These are phyloP conservation scores for Achlya hypogyna DNA, from an alignment of 352 stramenopile genomes.

Conservation along the genomic window DNA sequence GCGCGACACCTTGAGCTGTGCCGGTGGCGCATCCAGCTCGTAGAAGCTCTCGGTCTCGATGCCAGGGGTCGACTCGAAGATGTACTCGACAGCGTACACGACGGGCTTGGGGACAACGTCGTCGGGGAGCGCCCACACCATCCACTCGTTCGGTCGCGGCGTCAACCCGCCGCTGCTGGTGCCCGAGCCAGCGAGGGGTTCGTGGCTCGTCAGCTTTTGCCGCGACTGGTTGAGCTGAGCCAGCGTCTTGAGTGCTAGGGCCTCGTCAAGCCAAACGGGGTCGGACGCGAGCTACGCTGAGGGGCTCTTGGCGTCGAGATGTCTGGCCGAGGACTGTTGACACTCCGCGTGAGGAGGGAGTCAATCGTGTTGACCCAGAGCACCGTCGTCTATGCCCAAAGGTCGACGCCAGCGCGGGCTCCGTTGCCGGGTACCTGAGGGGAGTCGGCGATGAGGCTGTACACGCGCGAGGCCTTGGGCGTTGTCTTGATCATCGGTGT, in stretches of 20 bases:
- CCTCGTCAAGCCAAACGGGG: neutral
- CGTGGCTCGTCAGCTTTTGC: neutral
- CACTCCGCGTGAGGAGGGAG: conserved; percentile 56
- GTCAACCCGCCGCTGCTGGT: neutral
- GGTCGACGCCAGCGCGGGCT: neutral
- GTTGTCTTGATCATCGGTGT: conserved; percentile 33
- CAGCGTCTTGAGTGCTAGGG: neutral
- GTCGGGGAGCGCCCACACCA: conserved; percentile 30
- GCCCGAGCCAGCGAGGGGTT: neutral
- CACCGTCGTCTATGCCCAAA: conserved; percentile 28
- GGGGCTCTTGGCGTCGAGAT: neutral
- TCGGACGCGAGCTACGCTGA: neutral
- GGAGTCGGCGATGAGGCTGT: conserved; percentile 70
- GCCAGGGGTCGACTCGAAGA: conserved; percentile 66
- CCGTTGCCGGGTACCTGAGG: conserved; percentile 30
- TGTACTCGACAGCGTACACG: conserved; percentile 65
- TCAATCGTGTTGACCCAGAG: conserved; percentile 68
- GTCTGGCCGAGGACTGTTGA: conserved; percentile 63
- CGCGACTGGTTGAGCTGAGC: conserved; percentile 1
- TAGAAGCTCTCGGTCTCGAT: conserved; percentile 74
- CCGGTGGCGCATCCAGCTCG: conserved; percentile 35
- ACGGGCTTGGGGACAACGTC: conserved; percentile 49
- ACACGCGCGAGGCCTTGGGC: conserved; percentile 52
- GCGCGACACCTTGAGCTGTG: conserved; percentile 40
- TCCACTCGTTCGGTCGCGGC: neutral